Base-by-base conservation (phyloP, 164 flowering plant genomes). In the Taxillus chinensis region DNA sequence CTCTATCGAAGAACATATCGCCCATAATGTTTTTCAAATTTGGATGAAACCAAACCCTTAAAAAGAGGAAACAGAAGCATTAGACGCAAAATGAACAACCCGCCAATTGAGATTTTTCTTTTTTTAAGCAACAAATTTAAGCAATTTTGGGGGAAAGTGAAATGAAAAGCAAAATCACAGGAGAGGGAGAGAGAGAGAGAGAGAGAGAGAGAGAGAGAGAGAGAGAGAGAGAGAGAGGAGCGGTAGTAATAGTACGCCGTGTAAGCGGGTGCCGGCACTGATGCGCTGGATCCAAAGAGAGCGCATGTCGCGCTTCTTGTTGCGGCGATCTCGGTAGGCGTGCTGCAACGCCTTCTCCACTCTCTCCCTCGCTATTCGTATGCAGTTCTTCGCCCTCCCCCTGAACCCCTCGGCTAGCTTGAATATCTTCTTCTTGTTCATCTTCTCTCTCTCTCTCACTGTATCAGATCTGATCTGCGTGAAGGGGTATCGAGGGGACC, bases 301-400 rank as follows among this genome's bases (percentile, higher is more conserved):
- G 17, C 98, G 83, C 98, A 92, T 89, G 65, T 92, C 98, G 38
- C 96, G 84, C 83, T 92, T 89, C 82, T 92, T 92, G 81, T 73
- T 92, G 55, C 96, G 84, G 17, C 93, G 84, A 39, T 87, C 96
- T 62, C 93, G 73, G 69, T 87, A 92, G 0, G 95, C 87, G 57
- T 87, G 87, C 70, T 92, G 93, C 67, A 92, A 77, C 0, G 92
- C 98, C 75, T 92, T 89, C 79, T 92, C 95, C 60, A 89, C 98
- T 48, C 96, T 77, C 70, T 92, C 96, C 61, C 95, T 79, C 2
- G 98, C 95, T 50, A 87, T 86, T 58, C 98, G 73, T 61, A 87
- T 92, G 70, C 98, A 89, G 64, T 89, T 87, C 82, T 89, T 92
- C 5, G 93, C 98, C 70, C 93, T 80, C 45, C 95, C 96, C 14